Base-by-base conservation (phyloP, 2,329 filamentous ascomycete species). In the Zasmidium angulare region DNA sequence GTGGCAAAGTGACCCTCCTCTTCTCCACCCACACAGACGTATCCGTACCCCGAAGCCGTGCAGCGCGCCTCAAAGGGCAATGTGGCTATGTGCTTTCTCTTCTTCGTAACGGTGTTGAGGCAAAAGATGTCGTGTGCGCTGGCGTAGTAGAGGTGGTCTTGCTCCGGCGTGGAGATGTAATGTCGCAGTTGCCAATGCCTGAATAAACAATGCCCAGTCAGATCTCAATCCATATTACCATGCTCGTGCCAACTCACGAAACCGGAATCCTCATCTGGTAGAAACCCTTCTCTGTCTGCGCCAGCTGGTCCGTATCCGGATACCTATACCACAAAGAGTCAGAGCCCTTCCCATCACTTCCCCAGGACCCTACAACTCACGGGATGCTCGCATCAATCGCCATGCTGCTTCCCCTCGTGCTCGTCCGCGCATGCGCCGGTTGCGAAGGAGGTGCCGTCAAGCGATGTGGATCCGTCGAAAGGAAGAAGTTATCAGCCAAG, bases 181-280 rank as follows among this genome's bases (percentile, higher is more conserved):
- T 96, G 93, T 56, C 93, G 90, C 49, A 99, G 82, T 77, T 95
- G 90, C 87, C 89, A 93, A 77, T 95, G 90, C 66, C 89, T 93
- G n/a, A n/a, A n/a, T n/a, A 69, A 46, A 20, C 50, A 14, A 43
- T 19, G 46, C 3, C 19, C 14, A 51, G 29, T 52, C 24, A 52
- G 26, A 24, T 11, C 7, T 20, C 22, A 55, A n/a, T n/a, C 4
- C 21, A 2, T 43, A 46, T 29, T 60, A 72, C 53, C 72, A 66
- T 55, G n/a, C 22, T 26, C 59, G 43, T 53, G 79, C 77, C 59
- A n/a, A 67, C 77, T 70, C 70, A 80, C 77, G 77, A 77, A 46
- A 82, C 77, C 43, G 78, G 79, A 56, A 82, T 81, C 65, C 74
- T 75, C 61, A 78, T 71, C 19, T 77, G 76, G 66, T 79, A 81